phyloP scores from a whole-genome alignment of 2,329 filamentous ascomycete species.

The Bipolaris sorokiniana region DNA sequence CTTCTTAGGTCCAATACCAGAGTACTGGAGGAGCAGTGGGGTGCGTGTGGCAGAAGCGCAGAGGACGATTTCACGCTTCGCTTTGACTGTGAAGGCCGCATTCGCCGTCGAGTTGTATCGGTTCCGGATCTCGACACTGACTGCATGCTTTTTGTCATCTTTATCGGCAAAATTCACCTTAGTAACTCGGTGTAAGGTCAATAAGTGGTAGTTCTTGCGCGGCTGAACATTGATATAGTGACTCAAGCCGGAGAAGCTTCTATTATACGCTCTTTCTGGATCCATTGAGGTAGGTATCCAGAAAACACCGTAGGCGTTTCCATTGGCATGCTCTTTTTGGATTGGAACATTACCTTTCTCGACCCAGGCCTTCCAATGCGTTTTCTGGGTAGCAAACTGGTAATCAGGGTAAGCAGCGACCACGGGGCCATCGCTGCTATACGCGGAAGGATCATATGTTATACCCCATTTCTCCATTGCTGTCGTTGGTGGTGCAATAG shows the following conservation, averaged over 20 bases:
- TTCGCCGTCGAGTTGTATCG: neutral
- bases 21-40: constrained; percentile 64
- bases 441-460: constrained; percentile 14
- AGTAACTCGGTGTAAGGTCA: constrained; percentile 10
- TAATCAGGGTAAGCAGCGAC: constrained; percentile 12
- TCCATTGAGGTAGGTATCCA: constrained; percentile 15
- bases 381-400: neutral
- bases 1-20: constrained; percentile 60
- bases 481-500: neutral
- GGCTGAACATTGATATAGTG: constrained; percentile 13
- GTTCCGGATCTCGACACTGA: neutral
- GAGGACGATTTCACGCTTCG: constrained; percentile 35
- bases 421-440: constrained; percentile 10
- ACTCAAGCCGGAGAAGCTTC: constrained; percentile 9
- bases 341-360: neutral
- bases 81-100: neutral
- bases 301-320: constrained; percentile 10
- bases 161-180: constrained; percentile 8
- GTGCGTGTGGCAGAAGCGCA: constrained; percentile 58
- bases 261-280: constrained; percentile 13
- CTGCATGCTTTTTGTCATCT: neutral
- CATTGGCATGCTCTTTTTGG: constrained; percentile 9
- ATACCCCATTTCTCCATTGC: constrained; percentile 1
- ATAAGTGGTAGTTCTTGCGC: constrained; percentile 16
- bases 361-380: constrained; percentile 12